These are phyloP conservation scores for Wallacemonas sp. DNA, from an alignment of 208 protist species.

Conservation along the genomic window DNA sequence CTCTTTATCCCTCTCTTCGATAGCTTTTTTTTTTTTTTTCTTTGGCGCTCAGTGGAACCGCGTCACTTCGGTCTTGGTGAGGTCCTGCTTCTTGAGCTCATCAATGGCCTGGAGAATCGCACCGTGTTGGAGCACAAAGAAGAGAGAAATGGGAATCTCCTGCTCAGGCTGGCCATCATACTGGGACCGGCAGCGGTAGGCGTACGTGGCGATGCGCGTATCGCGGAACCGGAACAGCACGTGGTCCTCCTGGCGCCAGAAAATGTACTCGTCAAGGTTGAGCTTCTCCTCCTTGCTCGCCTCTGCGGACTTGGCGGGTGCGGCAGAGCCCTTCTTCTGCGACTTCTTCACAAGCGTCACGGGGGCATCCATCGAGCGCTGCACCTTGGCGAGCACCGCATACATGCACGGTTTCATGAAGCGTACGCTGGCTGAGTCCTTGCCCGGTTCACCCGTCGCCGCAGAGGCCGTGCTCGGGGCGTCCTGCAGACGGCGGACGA, in stretches of 20 bases:
- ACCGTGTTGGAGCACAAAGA: conserved; percentile 74
- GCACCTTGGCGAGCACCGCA: conserved; percentile 87
- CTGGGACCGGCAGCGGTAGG: conserved; percentile 81
- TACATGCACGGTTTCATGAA: conserved; percentile 53
- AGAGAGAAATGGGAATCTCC: conserved; percentile 78
- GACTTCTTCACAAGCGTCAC: conserved; percentile 25
- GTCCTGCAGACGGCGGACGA: conserved; percentile 55
- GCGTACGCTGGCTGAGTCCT: conserved; percentile 14
- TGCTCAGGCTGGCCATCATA: conserved; percentile 84
- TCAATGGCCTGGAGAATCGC: conserved; percentile 66
- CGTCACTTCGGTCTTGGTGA: conserved; percentile 49
- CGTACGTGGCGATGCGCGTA: conserved; percentile 76
- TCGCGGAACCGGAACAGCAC: conserved; percentile 81
- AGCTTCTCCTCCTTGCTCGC: conserved; percentile 27
- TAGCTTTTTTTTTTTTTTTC: no score
- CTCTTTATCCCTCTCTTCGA: no score
- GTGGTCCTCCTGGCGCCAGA: conserved; percentile 89
- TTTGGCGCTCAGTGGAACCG: conserved; percentile 41
- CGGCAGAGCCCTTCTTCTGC: conserved; percentile 1
- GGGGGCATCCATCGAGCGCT: conserved; percentile 70
- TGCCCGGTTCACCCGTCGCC: not conserved
- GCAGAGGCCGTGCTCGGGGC: not conserved
- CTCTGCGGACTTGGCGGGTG: conserved; percentile 3
- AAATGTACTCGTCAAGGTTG: conserved; percentile 73
- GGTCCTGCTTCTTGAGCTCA: conserved; percentile 66